Conservation (phyloP, 768 basidiomycete species). For the Harrya chromipes region DNA sequence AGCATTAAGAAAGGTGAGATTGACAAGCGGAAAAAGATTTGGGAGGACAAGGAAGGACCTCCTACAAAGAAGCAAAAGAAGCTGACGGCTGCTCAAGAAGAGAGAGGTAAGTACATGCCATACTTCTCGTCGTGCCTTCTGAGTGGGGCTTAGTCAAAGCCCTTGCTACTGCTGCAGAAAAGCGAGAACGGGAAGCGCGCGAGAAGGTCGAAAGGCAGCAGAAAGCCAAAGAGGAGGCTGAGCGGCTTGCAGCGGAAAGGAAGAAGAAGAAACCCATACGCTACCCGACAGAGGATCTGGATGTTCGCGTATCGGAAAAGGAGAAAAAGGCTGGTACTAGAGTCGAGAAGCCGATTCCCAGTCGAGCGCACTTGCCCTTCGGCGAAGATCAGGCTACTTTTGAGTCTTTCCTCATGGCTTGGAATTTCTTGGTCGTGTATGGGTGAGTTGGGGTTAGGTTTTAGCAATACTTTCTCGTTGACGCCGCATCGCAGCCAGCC, state of each 20-base stretch:
- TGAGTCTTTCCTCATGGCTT: slow-evolving; percentile 84
- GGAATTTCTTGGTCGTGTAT: slow-evolving; percentile 93
- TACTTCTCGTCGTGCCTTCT: slow-evolving; percentile 5
- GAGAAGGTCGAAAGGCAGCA: slow-evolving; percentile 67
- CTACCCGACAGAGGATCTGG: slow-evolving; percentile 91
- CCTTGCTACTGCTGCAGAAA: slow-evolving; percentile 46
- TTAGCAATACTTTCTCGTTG: background rate
- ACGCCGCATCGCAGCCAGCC: slow-evolving; percentile 58
- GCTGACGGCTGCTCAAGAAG: slow-evolving; percentile 67
- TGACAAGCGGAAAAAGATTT: slow-evolving; percentile 88
- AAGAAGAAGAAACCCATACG: slow-evolving; percentile 89
- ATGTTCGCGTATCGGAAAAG: slow-evolving; percentile 74
- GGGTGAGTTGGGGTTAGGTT: slow-evolving; percentile 55
- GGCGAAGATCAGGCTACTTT: slow-evolving; percentile 62
- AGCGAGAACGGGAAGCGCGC: slow-evolving; percentile 64
- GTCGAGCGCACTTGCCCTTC: slow-evolving; percentile 62
- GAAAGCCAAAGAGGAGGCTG: slow-evolving; percentile 66
- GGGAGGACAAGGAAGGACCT: slow-evolving; percentile 85
- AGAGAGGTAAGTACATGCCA: slow-evolving; percentile 50
- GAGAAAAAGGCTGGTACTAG: slow-evolving; percentile 79
- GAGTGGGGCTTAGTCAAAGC: slow-evolving; percentile 24
- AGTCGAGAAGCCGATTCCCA: slow-evolving; percentile 64
- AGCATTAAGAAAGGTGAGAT: slow-evolving; percentile 83
- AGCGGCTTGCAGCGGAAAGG: slow-evolving; percentile 69
- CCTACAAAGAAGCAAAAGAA: slow-evolving; percentile 82